Evolutionary conservation across 2,329 filamentous ascomycete genomes (phyloP).

Genomic region (Penicillium sp.): DNA sequence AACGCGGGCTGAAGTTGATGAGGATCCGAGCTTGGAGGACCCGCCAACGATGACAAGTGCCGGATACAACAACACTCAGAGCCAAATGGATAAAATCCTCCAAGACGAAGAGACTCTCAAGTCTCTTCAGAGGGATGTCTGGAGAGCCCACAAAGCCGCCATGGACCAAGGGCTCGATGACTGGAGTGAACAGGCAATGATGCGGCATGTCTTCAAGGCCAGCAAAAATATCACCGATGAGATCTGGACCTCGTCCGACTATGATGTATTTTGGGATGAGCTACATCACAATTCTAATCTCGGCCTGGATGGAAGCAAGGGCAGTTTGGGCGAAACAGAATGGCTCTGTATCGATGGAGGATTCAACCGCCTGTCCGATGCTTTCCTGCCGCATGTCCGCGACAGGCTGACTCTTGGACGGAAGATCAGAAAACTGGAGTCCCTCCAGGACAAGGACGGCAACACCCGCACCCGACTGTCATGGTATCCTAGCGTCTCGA

Average conservation of each 20-base stretch:
- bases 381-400: slow-evolving; percentile 35
- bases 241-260: slow-evolving; percentile 31
- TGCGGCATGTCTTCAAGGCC: slow-evolving; percentile 34
- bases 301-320: slow-evolving; percentile 28
- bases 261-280: slow-evolving; percentile 36
- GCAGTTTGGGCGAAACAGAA: slow-evolving; percentile 26
- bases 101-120: slow-evolving; percentile 19
- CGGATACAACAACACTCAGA: slow-evolving; percentile 14
- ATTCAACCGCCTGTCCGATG: slow-evolving; percentile 35
- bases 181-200: slow-evolving; percentile 27
- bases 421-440: slow-evolving; percentile 24
- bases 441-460: slow-evolving; percentile 9
- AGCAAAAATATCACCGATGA: slow-evolving; percentile 41
- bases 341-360: slow-evolving; percentile 35
- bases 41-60: slow-evolving; percentile 11
- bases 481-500: slow-evolving; percentile 23
- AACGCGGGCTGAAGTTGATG: slow-evolving; percentile 22
- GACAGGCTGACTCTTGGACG: slow-evolving; percentile 24
- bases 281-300: slow-evolving; percentile 36
- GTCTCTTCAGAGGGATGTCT: slow-evolving; percentile 23
- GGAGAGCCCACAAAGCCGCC: slow-evolving; percentile 20
- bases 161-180: slow-evolving; percentile 27
- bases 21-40: slow-evolving; percentile 16
- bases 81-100: slow-evolving; percentile 19
- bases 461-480: slow-evolving; percentile 19